Evolutionary conservation across 208 protist genomes (phyloP).

Genomic region (Endotrypanum monterogeii): DNA sequence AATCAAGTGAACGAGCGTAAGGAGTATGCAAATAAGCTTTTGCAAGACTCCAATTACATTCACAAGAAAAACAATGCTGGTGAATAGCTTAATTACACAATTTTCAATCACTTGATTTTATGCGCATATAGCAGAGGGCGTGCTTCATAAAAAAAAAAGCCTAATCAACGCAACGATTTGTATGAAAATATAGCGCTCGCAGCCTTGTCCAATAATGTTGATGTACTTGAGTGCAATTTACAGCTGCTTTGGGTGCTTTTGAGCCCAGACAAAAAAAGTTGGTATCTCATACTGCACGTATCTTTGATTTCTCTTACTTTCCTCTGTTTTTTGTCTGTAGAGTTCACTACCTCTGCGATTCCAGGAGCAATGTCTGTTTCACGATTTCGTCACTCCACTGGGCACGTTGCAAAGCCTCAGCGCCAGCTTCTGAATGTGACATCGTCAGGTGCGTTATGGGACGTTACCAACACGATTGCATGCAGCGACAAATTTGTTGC

Average conservation of each 20-base stretch:
- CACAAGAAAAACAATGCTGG: conserved; percentile 63
- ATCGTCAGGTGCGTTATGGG: conserved; percentile 57
- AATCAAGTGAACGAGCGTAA: conserved; percentile 70
- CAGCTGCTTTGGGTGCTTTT: not conserved
- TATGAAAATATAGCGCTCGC: not conserved
- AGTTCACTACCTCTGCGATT: not conserved
- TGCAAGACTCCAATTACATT: conserved; percentile 79
- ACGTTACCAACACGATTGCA: conserved; percentile 68
- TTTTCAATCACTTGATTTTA: not conserved
- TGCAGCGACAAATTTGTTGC: conserved; percentile 72
- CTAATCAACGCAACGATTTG: not conserved
- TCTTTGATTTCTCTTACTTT: not conserved
- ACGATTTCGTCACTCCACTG: conserved; percentile 64
- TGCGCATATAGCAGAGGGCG: not conserved
- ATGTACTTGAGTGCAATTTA: not conserved
- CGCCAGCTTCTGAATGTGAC: conserved; percentile 34
- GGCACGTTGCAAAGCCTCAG: conserved; percentile 39
- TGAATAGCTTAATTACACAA: conserved; percentile 14
- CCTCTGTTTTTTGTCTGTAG: not conserved
- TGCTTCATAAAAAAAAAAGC: not conserved
- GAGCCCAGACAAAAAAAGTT: not conserved
- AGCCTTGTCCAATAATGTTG: not conserved
- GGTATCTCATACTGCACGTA: not conserved
- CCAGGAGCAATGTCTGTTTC: conserved; percentile 53
- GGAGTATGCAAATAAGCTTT: conserved; percentile 68